These are phyloP conservation scores for Bonnemaisonia californica DNA, from an alignment of 31 red algal genomes.

Conservation along the genomic window DNA sequence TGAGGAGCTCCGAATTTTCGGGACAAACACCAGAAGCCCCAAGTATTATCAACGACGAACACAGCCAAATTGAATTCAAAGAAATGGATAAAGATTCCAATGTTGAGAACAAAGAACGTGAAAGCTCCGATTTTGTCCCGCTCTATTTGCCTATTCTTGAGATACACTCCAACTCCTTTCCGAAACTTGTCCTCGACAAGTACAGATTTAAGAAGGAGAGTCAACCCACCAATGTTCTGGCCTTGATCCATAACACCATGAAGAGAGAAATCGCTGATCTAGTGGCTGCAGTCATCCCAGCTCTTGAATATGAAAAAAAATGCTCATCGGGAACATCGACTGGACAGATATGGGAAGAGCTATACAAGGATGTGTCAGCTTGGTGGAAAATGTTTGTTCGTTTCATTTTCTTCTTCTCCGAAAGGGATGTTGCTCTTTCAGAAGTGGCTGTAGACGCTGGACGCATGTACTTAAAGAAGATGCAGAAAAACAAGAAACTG, in stretches of 20 bases:
- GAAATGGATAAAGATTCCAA: too few species aligned
- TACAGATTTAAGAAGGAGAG: neutral
- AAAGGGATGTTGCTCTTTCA: slow-evolving; percentile 39
- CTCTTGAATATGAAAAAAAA: neutral
- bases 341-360: neutral
- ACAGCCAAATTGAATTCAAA: too few species aligned
- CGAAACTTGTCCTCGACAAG: neutral
- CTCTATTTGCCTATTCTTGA: neutral
- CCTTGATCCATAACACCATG: neutral
- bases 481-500: neutral
- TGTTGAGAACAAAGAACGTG: too few species aligned
- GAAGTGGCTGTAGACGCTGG: slow-evolving; percentile 21
- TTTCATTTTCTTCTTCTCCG: neutral
- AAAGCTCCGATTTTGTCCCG: too few species aligned
- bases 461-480: slow-evolving; percentile 1
- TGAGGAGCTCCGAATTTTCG: too few species aligned
- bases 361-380: neutral
- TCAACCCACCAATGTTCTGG: neutral
- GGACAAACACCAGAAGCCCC: too few species aligned
- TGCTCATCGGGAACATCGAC: neutral
- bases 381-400: neutral
- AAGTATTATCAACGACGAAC: too few species aligned
- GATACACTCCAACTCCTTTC: neutral
- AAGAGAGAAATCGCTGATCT: neutral
- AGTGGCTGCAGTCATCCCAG: neutral